These are phyloP conservation scores for Solanum hybrid DNA, from an alignment of 305 asterid genomes.

Conservation along the genomic window DNA sequence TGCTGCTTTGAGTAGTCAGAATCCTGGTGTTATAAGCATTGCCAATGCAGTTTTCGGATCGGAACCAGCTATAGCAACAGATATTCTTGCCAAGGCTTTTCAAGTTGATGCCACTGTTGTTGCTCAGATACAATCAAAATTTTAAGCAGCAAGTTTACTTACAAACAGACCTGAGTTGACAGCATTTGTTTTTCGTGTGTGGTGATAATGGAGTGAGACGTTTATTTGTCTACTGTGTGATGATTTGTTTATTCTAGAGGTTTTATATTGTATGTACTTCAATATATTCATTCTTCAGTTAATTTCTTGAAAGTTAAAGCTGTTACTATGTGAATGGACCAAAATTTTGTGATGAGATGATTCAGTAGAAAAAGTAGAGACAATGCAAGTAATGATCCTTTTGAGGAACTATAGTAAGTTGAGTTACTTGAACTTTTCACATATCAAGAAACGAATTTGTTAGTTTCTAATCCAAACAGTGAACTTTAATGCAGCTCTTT, in stretches of 20 bases:
- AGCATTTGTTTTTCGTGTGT: neutral
- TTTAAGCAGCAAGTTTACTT: neutral
- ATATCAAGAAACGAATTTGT: neutral
- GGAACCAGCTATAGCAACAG: neutral
- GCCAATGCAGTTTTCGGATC: neutral
- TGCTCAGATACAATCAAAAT: neutral
- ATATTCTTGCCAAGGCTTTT: slow-evolving; percentile 1
- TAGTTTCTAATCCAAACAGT: neutral
- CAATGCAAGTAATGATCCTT: neutral
- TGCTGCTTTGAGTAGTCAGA: slow-evolving; percentile 2
- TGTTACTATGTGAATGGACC: neutral
- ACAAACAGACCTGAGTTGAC: neutral
- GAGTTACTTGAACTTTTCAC: neutral
- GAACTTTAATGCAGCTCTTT: neutral
- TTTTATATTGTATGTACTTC: neutral
- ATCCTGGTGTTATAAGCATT: slow-evolving; percentile 1
- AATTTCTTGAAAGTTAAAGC: neutral
- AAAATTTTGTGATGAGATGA: neutral
- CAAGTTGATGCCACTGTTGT: neutral
- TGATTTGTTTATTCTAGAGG: neutral
- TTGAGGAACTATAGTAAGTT: neutral
- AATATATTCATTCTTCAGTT: neutral
- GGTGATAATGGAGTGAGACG: neutral
- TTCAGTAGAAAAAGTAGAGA: neutral
- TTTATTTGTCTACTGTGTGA: neutral